These are phyloP conservation scores for Spirogloea muscicola DNA, from an alignment of 139 green algal species.

Conservation along the genomic window DNA sequence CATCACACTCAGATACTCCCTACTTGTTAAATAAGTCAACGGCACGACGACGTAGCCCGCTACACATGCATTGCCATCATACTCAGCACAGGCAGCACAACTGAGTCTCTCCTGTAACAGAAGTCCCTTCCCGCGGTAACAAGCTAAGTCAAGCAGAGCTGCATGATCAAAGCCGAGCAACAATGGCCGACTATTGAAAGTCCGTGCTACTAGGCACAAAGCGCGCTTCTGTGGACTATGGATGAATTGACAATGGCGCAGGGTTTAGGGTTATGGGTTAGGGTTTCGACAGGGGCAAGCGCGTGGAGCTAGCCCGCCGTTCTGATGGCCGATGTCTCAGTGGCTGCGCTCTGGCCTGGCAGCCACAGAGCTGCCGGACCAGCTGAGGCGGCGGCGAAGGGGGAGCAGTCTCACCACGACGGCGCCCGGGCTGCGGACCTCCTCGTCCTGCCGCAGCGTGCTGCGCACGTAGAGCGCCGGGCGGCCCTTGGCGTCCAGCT, in stretches of 20 bases:
- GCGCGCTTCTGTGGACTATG: background rate
- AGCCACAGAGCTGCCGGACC: background rate
- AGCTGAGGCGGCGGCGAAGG: background rate
- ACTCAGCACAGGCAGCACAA: background rate
- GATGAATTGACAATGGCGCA: background rate
- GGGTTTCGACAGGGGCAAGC: background rate
- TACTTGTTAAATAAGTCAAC: background rate
- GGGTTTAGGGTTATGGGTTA: background rate
- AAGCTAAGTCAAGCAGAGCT: too few species aligned
- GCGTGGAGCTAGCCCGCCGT: background rate
- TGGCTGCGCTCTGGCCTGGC: background rate
- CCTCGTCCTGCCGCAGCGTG: slow-evolving; percentile 19
- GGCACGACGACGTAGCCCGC: background rate
- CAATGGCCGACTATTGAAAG: too few species aligned
- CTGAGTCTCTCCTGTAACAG: background rate
- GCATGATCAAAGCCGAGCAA: too few species aligned
- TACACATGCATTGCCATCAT: background rate
- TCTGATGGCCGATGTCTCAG: too few species aligned
- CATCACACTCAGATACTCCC: background rate
- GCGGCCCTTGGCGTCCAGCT: slow-evolving; percentile 4
- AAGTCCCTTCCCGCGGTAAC: too few species aligned
- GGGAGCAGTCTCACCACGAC: slow-evolving; percentile 7
- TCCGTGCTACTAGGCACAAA: too few species aligned
- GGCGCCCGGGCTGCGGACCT: slow-evolving; percentile 7
- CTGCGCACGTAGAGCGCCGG: slow-evolving; percentile 18